Percentiles rank a stretch among this genome's conserved stretches.
Conservation (phyloP, 192 early-diverging fungal species). For the Mortierella alpina region DNA sequence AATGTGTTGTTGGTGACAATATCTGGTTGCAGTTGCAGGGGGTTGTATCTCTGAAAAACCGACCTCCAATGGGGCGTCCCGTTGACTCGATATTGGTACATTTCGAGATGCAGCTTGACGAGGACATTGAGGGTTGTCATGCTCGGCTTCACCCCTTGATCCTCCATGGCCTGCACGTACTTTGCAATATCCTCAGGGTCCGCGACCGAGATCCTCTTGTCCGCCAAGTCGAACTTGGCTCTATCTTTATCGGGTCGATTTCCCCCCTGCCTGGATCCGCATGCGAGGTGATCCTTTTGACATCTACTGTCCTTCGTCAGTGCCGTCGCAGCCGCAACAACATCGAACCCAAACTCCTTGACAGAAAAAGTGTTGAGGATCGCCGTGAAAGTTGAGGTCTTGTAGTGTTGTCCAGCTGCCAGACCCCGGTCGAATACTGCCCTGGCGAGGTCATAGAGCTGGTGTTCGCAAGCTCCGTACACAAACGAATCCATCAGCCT, state of each 20-base stretch:
- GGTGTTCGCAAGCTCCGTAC: constrained; percentile 20
- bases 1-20: constrained; percentile 43
- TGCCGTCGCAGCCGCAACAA: constrained; percentile 18
- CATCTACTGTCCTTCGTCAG: background rate
- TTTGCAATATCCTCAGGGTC: constrained; percentile 31
- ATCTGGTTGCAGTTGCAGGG: constrained; percentile 23
- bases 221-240: background rate
- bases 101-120: constrained; percentile 42
- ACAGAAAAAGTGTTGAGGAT: constrained; percentile 42
- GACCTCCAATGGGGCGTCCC: constrained; percentile 24
- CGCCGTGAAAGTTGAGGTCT: constrained; percentile 18
- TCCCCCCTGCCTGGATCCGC: no score
- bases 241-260: no score
- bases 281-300: no score
- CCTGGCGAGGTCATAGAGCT: constrained; percentile 41
- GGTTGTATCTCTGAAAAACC: constrained; percentile 39
- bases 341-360: constrained; percentile 50
- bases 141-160: constrained; percentile 14
- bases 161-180: constrained; percentile 26
- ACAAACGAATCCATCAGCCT: constrained; percentile 41
- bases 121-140: constrained; percentile 31
- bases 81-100: constrained; percentile 36
- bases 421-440: constrained; percentile 30
- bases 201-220: constrained; percentile 15
- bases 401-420: constrained; percentile 22